These are phyloP conservation scores for Globisporangium solare DNA, from an alignment of 352 stramenopile species.

Conservation along the genomic window DNA sequence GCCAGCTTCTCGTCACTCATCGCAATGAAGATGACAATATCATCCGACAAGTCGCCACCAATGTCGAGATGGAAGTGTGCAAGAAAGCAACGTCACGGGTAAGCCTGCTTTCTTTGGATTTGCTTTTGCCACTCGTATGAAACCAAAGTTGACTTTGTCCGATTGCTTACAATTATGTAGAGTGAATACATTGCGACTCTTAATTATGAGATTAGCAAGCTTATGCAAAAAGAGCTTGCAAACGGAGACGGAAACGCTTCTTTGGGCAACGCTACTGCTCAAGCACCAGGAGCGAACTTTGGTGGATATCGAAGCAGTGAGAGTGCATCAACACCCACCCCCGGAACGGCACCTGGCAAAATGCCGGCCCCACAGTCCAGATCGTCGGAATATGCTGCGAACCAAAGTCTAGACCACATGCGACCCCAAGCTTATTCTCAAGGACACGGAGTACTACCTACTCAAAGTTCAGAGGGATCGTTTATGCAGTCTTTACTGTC, in stretches of 20 bases:
- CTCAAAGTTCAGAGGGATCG: constrained; percentile 18
- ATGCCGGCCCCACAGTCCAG: not conserved
- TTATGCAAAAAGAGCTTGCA: constrained; percentile 48
- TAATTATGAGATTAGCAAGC: constrained; percentile 57
- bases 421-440: constrained; percentile 5
- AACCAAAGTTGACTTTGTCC: constrained; percentile 2
- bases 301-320: constrained; percentile 11
- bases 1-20: constrained; percentile 53
- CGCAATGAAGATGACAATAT: constrained; percentile 44
- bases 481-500: constrained; percentile 39
- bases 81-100: constrained; percentile 37
- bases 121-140: not conserved
- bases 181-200: constrained; percentile 46
- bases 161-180: constrained; percentile 16
- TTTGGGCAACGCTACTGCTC: not conserved
- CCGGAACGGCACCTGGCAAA: constrained; percentile 1
- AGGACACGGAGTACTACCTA: constrained; percentile 3
- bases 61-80: constrained; percentile 67
- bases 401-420: constrained; percentile 3
- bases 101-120: constrained; percentile 1
- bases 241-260: not conserved
- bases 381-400: constrained; percentile 2
- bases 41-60: constrained; percentile 55
- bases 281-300: not conserved
- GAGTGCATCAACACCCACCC: not conserved